Evolutionary conservation across 441 rosid genomes (phyloP), one percentile per base, ranked within the genome.

Genomic region (Syzygium malaccense): DNA sequence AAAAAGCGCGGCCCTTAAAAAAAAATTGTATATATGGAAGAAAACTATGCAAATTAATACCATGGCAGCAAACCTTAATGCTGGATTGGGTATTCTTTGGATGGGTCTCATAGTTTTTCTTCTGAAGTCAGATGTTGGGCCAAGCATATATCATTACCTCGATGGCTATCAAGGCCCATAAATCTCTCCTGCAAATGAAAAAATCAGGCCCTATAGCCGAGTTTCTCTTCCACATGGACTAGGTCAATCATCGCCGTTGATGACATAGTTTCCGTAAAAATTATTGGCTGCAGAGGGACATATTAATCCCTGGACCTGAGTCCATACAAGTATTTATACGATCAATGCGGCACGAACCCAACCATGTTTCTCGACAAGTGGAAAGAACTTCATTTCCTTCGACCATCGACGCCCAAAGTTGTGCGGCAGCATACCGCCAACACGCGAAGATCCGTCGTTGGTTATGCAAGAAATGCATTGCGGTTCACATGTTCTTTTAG

Each of bases 381-480:
- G 2, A 45, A 45, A 45, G 2, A 45, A 7, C 48, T 45, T 45
- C 48, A 45, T 45, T 45, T 45, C 48, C 9, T 45, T 45, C 9
- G 48, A 45, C 48, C 48, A 45, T 12, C 49, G 9, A 20, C 37
- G 49, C 28, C 51, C 51, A 45, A 20, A 37, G 12, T 68, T 6
- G 51, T 20, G 51, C 15, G 51, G 28, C 5, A 5, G 51, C 28
- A 37, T 15, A 1, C 9, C 12, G 17, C 83, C 51, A 71, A 37
- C 5, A 6, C 0, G 4, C 17, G 28, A 11, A 3, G 25, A 20
- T 37, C 15, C 3, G n/a, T 37, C 15, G n/a, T 71, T 25, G 5
- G 28, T 75, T 17, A 19, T 30, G 41, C 75, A 1, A 66, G 41
- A 66, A 32, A 66, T 66, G 41, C 5, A 9, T 30, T 64, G 37